Evolutionary conservation across 306 rosid species (phyloP), one percentile per base, ranked within the genome.

Genomic region (Lupinus albus): DNA sequence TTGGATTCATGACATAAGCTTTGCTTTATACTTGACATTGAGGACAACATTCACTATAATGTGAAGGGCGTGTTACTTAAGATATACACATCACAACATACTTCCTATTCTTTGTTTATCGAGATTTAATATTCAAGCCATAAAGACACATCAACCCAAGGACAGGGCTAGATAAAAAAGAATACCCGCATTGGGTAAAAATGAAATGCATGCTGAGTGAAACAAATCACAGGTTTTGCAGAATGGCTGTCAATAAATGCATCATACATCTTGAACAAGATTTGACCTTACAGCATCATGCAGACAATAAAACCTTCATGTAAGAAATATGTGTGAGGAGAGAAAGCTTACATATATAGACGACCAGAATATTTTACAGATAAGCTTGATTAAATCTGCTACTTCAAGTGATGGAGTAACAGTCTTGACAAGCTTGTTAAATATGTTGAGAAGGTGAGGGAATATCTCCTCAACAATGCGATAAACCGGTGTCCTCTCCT

Each of bases 301-400:
- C 68, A 56, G 16, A 45, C 1, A 32, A 70, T 59, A 61, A 60
- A 46, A 15, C 2, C 25, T 21, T 21, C 9, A 36, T 47, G 69
- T 15, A 67, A 55, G 59, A 46, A 49, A 69, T 25, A 64, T 4
- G 48, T 8, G 61, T 41, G 25, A 56, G 47, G 61, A 45, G 63
- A 33, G 35, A 63, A 16, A 30, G 63, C 97, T 0, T 84, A 94
- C 97, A 82, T 94, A 94, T 65, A 94, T 88, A 14, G 97, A 77
- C 99, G 90, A n/a, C n/a, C n/a, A n/a, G n/a, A n/a, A n/a, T n/a
- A n/a, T n/a, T n/a, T n/a, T n/a, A n/a, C n/a, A n/a, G 78, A 90
- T 94, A 74, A 94, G 89, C 85, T 94, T 90, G 85, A 94, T 94
- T 51, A 88, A 78, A 57, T 94, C 99, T 35, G 97, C 96, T 48